Percentiles rank a stretch among this genome's conserved stretches.
phyloP scores from a whole-genome alignment of 106 monocot genomes.

The Dendrobium nobile region DNA sequence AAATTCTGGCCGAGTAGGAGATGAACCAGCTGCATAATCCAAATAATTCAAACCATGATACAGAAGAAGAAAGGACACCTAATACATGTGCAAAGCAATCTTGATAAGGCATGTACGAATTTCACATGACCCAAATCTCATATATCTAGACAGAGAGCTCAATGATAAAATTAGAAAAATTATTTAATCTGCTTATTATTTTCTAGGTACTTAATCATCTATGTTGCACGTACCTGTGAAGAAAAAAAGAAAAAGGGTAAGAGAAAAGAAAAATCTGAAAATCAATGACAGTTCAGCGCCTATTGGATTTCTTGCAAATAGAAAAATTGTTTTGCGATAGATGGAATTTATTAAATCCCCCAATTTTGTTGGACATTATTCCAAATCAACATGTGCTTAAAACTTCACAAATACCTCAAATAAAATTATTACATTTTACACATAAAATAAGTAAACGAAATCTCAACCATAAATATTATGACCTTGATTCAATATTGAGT shows the following conservation, averaged over 20 bases:
- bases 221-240: background rate
- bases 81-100: background rate
- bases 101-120: background rate
- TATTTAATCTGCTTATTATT: background rate
- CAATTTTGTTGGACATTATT: background rate
- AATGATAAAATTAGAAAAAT: background rate
- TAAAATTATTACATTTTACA: too few relatives aligned
- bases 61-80: too few relatives aligned
- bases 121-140: background rate
- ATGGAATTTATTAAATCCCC: background rate
- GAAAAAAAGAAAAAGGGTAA: background rate
- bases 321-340: background rate
- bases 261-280: background rate
- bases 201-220: background rate
- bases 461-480: too few relatives aligned
- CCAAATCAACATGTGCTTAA: background rate
- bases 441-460: too few relatives aligned
- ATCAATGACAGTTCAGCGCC: background rate
- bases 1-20: background rate
- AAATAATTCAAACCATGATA: background rate
- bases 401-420: background rate
- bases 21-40: background rate
- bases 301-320: background rate
- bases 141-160: background rate
- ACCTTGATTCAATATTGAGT: too few relatives aligned